Percentiles rank a stretch among this genome's conserved stretches.
Evolutionary conservation across 495 filamentous ascomycete genomes (phyloP).

Genomic region (Podospora anserina): DNA sequence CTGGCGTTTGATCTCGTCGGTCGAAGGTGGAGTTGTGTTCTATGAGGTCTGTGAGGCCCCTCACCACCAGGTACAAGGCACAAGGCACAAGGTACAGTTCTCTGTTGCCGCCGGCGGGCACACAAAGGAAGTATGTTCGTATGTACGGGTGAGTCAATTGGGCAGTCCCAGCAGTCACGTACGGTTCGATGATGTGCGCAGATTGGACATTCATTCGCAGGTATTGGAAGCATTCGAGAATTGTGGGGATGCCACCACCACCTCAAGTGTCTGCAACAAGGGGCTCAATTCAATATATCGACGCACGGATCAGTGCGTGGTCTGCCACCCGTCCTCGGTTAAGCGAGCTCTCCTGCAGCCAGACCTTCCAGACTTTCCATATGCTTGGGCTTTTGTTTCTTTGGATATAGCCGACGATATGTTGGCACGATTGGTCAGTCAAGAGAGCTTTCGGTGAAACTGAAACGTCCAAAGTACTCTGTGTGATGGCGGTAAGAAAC

Average conservation of each 20-base stretch:
- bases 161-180: not conserved
- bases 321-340: not conserved
- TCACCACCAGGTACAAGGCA: not conserved
- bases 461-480: not conserved
- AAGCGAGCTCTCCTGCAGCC: not conserved
- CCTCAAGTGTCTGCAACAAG: not conserved
- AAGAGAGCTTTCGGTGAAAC: not conserved
- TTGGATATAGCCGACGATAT: not conserved
- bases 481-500: not conserved
- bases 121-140: not conserved
- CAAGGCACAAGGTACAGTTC: not conserved
- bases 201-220: not conserved
- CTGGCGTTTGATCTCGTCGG: slow-evolving; percentile 2
- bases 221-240: not conserved
- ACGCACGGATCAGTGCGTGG: not conserved
- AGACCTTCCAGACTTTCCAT: not conserved
- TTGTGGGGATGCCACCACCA: not conserved
- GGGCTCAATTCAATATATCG: not conserved
- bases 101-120: not conserved
- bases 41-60: not conserved
- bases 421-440: not conserved
- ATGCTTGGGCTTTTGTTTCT: not conserved
- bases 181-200: slow-evolving; percentile 5
- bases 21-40: slow-evolving; percentile 4
- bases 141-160: not conserved